Percentiles rank a stretch among this genome's conserved stretches.
Evolutionary conservation across 2,329 filamentous ascomycete genomes (phyloP).

Genomic region (Phialophora expanda): DNA sequence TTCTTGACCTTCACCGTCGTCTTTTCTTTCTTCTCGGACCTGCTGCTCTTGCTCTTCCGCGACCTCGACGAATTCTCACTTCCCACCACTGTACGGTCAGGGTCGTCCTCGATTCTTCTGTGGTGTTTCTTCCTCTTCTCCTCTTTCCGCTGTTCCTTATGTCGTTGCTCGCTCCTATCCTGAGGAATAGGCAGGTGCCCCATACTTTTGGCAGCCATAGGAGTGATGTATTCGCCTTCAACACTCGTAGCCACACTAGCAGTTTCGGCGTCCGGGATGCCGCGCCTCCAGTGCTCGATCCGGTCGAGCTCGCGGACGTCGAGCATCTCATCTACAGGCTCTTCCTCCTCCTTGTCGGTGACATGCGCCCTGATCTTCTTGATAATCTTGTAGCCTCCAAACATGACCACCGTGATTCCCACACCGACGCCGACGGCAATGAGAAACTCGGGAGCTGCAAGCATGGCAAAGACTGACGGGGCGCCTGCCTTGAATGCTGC

Average conservation of each 20-base stretch:
- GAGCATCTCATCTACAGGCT: constrained; percentile 61
- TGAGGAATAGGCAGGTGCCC: constrained; percentile 44
- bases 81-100: constrained; percentile 29
- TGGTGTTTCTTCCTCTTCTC: constrained; percentile 34
- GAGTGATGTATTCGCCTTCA: constrained; percentile 70
- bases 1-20: constrained; percentile 43
- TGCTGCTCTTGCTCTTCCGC: constrained; percentile 28
- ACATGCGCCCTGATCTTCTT: constrained; percentile 69
- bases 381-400: constrained; percentile 97
- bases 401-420: constrained; percentile 92
- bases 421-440: constrained; percentile 88
- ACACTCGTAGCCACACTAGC: constrained; percentile 60
- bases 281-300: constrained; percentile 68
- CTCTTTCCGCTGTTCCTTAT: constrained; percentile 44
- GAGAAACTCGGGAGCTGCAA: constrained; percentile 90
- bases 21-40: constrained; percentile 33
- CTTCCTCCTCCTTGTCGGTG: constrained; percentile 42
- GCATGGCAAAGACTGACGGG: constrained; percentile 82
- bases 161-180: constrained; percentile 35
- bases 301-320: constrained; percentile 56
- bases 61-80: constrained; percentile 31
- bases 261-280: constrained; percentile 61
- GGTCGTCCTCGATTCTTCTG: constrained; percentile 31
- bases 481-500: constrained; percentile 77
- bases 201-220: constrained; percentile 58